Base-by-base conservation (phyloP, 805 yeast genomes). In the Wickerhamomyces tratensis region DNA sequence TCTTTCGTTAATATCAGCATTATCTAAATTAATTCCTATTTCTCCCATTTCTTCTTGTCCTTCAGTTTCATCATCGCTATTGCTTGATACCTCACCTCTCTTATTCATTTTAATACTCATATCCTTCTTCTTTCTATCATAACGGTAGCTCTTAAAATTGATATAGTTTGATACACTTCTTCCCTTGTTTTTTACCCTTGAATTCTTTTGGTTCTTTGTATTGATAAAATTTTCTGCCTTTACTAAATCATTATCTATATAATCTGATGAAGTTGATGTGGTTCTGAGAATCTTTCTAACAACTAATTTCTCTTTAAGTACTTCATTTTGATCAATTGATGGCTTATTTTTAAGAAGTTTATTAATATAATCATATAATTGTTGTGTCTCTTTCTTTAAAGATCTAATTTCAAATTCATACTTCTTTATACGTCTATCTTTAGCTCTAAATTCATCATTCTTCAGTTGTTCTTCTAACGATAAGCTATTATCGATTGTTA, bases 301-400 rank as follows among this genome's bases (percentile, higher is more conserved):
- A 8, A 56, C 57, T 37, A 54, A 41, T 36, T 56, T 56, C 27
- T 45, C 39, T 29, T 56, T 56, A n/a, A 56, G 43, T 1, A 56
- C 38, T 5, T 46, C 43, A 41, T 55, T 56, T 30, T 55, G 58
- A 1, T 48, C 33, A 10, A 41, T 37, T 5, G 44, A 29, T 2
- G 49, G 45, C 26, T 31, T 39, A 39, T 56, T 56, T 31, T 42
- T 47, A 25, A 57, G 37, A 13, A 55, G 41, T 27, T 37, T 49
- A 44, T 56, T 54, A 36, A 56, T 48, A 35, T 56, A 56, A 7
- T 43, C 42, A 39, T 55, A 54, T 11, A 56, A 44, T 36, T 56
- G 59, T 1, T 27, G 33, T 33, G 51, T 54, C 35, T 56, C 61
- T 12, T 51, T 53, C 41, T 45, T 47, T 31, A 55, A 41, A 2